Base-by-base conservation (phyloP, 371 early-diverging fungal genomes). In the Funneliformis caledonium region DNA sequence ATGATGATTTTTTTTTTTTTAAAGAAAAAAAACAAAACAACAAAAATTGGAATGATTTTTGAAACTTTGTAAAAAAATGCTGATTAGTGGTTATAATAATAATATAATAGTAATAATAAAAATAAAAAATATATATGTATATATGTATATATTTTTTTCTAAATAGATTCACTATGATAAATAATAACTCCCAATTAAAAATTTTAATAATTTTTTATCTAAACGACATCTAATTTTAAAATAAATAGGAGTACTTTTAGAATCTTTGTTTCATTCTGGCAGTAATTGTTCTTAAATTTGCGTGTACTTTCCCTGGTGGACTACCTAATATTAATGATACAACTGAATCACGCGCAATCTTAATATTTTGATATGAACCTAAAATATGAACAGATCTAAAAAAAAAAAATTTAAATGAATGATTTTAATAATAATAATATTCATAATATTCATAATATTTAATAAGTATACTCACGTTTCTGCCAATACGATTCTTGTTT, bases 301-400 rank as follows among this genome's bases (percentile, higher is more conserved):
- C 91, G 86, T 98, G 98, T 4, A 99, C 98, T 86, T 98, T 99
- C 78, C 99, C 98, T 16, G 99, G 99, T 78, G 98, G 97, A 76
- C 95, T 93, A 78, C 99, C 99, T 85, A 99, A 88, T 85, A 99
- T 98, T 75, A 99, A 88, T 79, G 93, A 91, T 59, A 96, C 96
- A 26, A 99, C 92, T 4, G 99, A 99, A 87, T 99, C 98, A 72
- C 96, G 91, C 22, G 99, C 99, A 81, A 99, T 92, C 85, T 95
- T 95, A 85, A 98, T 99, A 85, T 98, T 98, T 86, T 97, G 97
- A 85, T 94, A 96, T 33, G 96, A 93, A 73, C 99, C 99, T 64
- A 99, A 89, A 80, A 99, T 94, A 85, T 97, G 97, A 77, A 99
- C 96, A 88, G 96, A 97, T 43, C 91, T 91, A 80, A 10, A 47